Base-by-base conservation (phyloP, 352 stramenopile species). In the Albugo laibachii region DNA sequence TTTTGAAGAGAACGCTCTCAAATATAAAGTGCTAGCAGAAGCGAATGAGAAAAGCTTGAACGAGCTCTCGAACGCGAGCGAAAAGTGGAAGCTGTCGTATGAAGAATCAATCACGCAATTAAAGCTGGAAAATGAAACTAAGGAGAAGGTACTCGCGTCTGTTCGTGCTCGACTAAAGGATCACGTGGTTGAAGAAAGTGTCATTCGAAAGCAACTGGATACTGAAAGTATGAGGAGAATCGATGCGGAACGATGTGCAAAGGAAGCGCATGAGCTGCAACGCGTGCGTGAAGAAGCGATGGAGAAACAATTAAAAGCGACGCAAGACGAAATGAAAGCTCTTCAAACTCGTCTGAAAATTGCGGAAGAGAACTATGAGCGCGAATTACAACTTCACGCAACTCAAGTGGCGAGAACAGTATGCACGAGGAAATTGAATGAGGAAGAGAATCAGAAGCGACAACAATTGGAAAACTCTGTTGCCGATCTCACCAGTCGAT, bases 351-450 rank as follows among this genome's bases (percentile, higher is more conserved):
- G 82, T 31, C 43, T 83, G 5, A 52, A 57, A 0, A 59, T 45
- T 0, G 70, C 75, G 11, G 69, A 78, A 27, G 67, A 76, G 15
- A 85, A 89, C 50, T 93, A 93, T 46, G 74, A 88, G 48, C 72
- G 78, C 11, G 80, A 93, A 48, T 50, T 93, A 18, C 73, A 88
- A 49, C 54, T 86, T 36, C 80, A 89, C 38, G 69, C 78, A 0
- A 56, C 61, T 2, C 67, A 85, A 50, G 69, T 83, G 6, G 54
- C 65, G 13, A 77, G 73, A 49, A 59, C 69, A 13, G 64, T 69
- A 1, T 54, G 63, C 11, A 61, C 61, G 39, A 64, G 70, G 15
- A 69, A 71, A 36, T 55, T 69, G 36, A 57, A 83, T 42, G 67
- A 83, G 43, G 60, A 71, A 16, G 51, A 69, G 20, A 59, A 63